Evolutionary conservation across 106 monocot genomes (phyloP).

Genomic region (Iris macrosiphon): DNA sequence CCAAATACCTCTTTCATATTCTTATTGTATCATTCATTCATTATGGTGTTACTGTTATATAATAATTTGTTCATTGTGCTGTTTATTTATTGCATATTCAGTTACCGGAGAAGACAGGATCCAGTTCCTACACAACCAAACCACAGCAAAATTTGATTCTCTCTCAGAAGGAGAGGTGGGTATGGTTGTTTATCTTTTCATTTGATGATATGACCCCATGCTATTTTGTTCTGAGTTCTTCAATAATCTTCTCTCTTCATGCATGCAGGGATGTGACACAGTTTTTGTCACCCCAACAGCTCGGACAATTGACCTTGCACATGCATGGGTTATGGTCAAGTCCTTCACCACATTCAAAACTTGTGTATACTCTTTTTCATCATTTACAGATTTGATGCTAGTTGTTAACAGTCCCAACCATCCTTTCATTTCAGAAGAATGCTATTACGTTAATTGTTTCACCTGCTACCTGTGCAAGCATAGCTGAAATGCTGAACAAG

Average conservation of each 20-base stretch:
- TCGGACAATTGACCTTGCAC: slow-evolving; percentile 30
- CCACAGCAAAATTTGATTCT: slow-evolving; percentile 25
- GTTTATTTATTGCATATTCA: slow-evolving; percentile 1
- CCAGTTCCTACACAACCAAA: slow-evolving; percentile 33
- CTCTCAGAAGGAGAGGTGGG: slow-evolving; percentile 28
- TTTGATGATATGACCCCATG: neutral
- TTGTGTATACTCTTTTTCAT: neutral
- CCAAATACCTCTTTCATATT: no score
- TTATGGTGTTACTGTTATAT: no score
- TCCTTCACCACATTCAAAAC: no score
- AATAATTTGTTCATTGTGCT: neutral
- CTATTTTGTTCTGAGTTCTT: neutral
- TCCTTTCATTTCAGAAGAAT: slow-evolving; percentile 25
- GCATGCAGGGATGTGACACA: slow-evolving; percentile 33
- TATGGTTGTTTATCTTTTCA: neutral
- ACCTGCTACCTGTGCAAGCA: slow-evolving; percentile 18
- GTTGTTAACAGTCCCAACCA: neutral
- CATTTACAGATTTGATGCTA: neutral
- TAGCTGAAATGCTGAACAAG: slow-evolving; percentile 27
- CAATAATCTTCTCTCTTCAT: neutral
- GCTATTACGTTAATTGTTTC: slow-evolving; percentile 23
- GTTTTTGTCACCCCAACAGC: slow-evolving; percentile 38
- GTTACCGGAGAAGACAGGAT: slow-evolving; percentile 28
- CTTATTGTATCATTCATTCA: no score
- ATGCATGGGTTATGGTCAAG: slow-evolving; percentile 33